Evolutionary conservation across 495 filamentous ascomycete genomes (phyloP), one percentile per base, ranked within the genome.

Genomic region (Neurospora cerealis): DNA sequence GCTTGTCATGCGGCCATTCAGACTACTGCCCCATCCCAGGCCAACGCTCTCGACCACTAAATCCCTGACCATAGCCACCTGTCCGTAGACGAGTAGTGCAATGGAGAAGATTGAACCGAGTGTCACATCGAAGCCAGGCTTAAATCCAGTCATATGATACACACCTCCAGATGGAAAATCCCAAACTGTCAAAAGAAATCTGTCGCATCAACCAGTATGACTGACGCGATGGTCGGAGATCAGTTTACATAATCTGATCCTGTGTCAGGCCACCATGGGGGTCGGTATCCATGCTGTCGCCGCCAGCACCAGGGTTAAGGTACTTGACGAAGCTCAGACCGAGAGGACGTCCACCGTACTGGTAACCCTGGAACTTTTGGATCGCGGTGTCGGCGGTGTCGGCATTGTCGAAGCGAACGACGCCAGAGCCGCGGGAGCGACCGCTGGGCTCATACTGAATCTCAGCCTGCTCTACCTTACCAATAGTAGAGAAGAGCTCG

Each of bases 391-490:
- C 95, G 2, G 96, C 93, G 77, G 92, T 95, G 13, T 95, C 91
- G 11, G 89, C 82, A 54, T 82, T 90, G 76, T 96, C 93, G 79
- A 99, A 98, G 74, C 95, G 89, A 71, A 99, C 96, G 60, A 99
- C 96, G 80, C 96, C 96, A 69, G 93, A 97, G 69, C 96, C 96
- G 73, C 93, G 91, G 71, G 96, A 98, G 76, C 96, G 93, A 69
- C 96, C 95, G 79, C 96, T 97, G 9, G 93, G 92, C 79, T 98
- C 96, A 79, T 98, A 98, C 83, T 99, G 96, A 70, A 98, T 98
- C 85, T 98, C 96, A 13, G 96, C 96, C 76, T 93, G 93, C 77
- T 97, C 94, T 74, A 99, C 96, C 83, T 97, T 97, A 66, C 95
- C 96, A 80, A 99, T 98, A 7, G 96, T 99, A 38, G 91, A 94